These are phyloP conservation scores for Cladosporium sp. DNA, from an alignment of 2,329 filamentous ascomycete species.

Conservation along the genomic window DNA sequence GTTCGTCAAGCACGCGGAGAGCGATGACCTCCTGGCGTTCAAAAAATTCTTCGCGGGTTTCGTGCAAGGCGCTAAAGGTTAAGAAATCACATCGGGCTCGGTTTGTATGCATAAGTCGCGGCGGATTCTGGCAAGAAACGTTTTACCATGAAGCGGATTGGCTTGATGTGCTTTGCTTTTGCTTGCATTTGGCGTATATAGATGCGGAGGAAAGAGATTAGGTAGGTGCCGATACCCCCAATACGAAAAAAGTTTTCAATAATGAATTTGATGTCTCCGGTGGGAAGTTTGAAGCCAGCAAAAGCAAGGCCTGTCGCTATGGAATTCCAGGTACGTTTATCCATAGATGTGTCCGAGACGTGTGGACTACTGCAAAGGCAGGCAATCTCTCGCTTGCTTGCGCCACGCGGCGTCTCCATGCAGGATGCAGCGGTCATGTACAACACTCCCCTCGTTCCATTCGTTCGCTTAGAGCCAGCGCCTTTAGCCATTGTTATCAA, in stretches of 20 bases:
- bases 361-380: too few relatives aligned
- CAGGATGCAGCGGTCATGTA: too few relatives aligned
- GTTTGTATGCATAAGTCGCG: background rate
- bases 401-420: too few relatives aligned
- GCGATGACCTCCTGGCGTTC: conserved; percentile 37
- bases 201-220: background rate
- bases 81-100: background rate
- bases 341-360: too few relatives aligned
- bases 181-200: conserved; percentile 3
- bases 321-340: too few relatives aligned
- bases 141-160: background rate
- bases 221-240: conserved; percentile 5
- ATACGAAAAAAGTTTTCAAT: background rate
- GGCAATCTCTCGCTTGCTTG: too few relatives aligned
- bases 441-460: too few relatives aligned
- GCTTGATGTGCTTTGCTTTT: background rate
- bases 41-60: conserved; percentile 41
- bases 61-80: conserved; percentile 21
- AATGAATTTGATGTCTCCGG: background rate
- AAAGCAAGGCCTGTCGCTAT: too few relatives aligned
- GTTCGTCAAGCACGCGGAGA: conserved; percentile 54
- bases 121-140: background rate
- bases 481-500: too few relatives aligned
- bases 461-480: too few relatives aligned
- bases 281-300: too few relatives aligned